Conservation (phyloP, 2,329 filamentous ascomycete genomes). For the Xylaria sp. region DNA sequence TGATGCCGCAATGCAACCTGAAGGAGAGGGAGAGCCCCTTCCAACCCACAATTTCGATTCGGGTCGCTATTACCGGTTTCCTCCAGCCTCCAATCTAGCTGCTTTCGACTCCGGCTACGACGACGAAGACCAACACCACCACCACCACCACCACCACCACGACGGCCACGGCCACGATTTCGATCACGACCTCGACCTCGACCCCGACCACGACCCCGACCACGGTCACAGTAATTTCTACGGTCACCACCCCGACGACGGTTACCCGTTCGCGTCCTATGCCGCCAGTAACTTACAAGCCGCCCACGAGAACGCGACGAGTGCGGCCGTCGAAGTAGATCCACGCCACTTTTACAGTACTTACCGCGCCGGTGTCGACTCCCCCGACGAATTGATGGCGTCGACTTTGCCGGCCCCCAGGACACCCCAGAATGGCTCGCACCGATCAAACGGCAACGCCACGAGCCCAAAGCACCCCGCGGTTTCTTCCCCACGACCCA, state of each 20-base stretch:
- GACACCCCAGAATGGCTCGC: conserved; percentile 45
- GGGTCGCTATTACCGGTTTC: background rate
- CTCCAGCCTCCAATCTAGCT: background rate
- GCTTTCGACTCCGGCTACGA: background rate
- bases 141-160: conserved; percentile 32
- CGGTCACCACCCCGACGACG: too few relatives aligned
- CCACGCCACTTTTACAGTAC: conserved; percentile 60
- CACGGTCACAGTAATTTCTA: too few relatives aligned
- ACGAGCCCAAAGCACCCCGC: conserved; percentile 52
- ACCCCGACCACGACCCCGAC: conserved; percentile 27
- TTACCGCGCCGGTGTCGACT: conserved; percentile 44
- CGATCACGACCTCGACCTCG: conserved; percentile 27
- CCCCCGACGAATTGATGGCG: conserved; percentile 45
- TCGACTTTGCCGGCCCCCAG: conserved; percentile 43
- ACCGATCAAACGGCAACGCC: conserved; percentile 55
- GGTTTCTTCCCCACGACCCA: conserved; percentile 44
- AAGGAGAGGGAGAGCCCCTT: conserved; percentile 46
- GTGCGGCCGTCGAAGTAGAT: conserved; percentile 46
- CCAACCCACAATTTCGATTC: conserved; percentile 39
- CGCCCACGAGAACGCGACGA: conserved; percentile 43
- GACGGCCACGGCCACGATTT: conserved; percentile 27
- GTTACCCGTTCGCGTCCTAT: conserved; percentile 40
- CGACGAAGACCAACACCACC: conserved; percentile 32
- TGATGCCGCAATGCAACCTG: conserved; percentile 36
- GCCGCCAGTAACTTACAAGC: conserved; percentile 43